Percentiles rank a stretch among this genome's conserved stretches.
Conservation (phyloP, 176 grass and related monocot genomes). For the Chrysopogon serrulatus region DNA sequence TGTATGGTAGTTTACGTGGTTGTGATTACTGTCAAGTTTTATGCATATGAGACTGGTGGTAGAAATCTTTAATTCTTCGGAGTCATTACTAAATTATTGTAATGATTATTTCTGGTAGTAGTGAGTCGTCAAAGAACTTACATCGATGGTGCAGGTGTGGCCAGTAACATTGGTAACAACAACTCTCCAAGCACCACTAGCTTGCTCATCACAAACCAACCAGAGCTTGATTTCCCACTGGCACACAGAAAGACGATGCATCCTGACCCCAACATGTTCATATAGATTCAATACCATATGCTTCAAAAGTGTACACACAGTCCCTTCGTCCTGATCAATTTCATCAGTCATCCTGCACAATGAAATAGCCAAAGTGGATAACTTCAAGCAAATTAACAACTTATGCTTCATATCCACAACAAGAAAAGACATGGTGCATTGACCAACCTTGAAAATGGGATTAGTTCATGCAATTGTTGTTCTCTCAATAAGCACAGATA, state of each 20-base stretch:
- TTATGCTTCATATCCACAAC: constrained; percentile 11
- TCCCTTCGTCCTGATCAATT: constrained; percentile 58
- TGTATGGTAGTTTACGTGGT: not conserved
- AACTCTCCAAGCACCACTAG: constrained; percentile 93
- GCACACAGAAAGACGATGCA: constrained; percentile 95
- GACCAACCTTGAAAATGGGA: constrained; percentile 83
- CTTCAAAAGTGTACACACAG: constrained; percentile 63
- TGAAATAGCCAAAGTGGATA: constrained; percentile 16
- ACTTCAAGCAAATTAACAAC: constrained; percentile 17
- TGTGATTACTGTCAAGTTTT: not conserved
- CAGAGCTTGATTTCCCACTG: constrained; percentile 97
- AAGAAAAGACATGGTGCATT: constrained; percentile 15
- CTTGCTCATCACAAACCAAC: constrained; percentile 67
- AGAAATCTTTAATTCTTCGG: not conserved
- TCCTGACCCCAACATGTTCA: constrained; percentile 86
- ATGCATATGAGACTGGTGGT: not conserved
- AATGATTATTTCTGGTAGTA: constrained; percentile 15
- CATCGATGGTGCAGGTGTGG: constrained; percentile 95
- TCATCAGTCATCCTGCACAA: constrained; percentile 57
- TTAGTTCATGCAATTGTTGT: constrained; percentile 71
- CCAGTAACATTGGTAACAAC: constrained; percentile 94
- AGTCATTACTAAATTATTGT: not conserved
- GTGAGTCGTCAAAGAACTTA: constrained; percentile 46
- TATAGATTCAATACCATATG: constrained; percentile 90
- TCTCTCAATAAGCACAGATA: constrained; percentile 82